Evolutionary conservation across 2,329 filamentous ascomycete genomes (phyloP), one percentile per base, ranked within the genome.

Genomic region (Hypoxylon sp.): DNA sequence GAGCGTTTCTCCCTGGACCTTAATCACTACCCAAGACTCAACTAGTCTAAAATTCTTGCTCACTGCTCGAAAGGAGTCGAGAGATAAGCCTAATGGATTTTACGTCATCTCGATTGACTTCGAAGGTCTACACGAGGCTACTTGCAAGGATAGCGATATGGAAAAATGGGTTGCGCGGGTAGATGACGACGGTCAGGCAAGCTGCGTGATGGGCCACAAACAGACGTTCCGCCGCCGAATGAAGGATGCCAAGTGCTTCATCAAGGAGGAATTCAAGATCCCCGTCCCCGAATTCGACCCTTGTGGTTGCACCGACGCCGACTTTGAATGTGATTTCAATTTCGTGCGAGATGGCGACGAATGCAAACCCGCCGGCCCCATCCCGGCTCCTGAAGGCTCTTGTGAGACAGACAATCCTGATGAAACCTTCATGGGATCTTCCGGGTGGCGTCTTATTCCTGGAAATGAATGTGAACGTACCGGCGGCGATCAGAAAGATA

Each of bases 311-410:
- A 85, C 86, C 0, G 83, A 88, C 49, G 77, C 79, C 23, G 95
- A 99, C 70, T 99, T 96, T 69, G 94, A 99, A 73, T 99, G 94
- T 69, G 93, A 97, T 68, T 96, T 89, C 78, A 95, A 96, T 70
- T 97, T 96, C 68, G 76, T 85, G 51, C 82, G 83, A 62, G 78
- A 93, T 55, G 79, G 82, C 42, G 82, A 81, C 38, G 79, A 87
- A 55, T 97, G 94, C 68, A 77, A 84, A 16, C 79, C 82, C 5
- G 81, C 78, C 17, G 85, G 83, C 0, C 75, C 81, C 2, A 70
- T 96, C 31, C 69, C 77, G 2, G 75, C 84, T 2, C 91, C 92
- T 0, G 80, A 89, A 35, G 90, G 84, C 5, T 80, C 82, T 19
- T 99, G 94, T 71, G 83, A 88, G 66, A 69, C 75, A 2, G 76